Percentiles rank a stretch among this genome's conserved stretches.
These are phyloP conservation scores for Pisolithus orientalis DNA, from an alignment of 768 basidiomycete species.

Conservation along the genomic window DNA sequence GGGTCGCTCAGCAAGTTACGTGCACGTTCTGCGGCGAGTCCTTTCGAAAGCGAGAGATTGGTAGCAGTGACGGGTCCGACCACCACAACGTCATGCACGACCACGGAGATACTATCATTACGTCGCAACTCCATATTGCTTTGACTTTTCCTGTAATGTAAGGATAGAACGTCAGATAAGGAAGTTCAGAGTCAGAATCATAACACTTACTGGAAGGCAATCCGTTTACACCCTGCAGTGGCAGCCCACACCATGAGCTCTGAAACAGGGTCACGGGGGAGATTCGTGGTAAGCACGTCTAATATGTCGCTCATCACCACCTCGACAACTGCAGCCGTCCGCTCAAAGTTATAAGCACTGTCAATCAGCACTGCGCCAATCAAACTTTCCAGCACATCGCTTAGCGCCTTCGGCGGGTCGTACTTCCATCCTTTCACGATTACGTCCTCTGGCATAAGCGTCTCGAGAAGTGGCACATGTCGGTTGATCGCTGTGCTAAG, in stretches of 20 bases:
- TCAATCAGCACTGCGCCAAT: conserved; percentile 83
- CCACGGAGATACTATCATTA: conserved; percentile 48
- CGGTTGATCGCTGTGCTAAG: conserved; percentile 58
- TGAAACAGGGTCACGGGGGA: conserved; percentile 67
- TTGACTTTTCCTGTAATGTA: conserved; percentile 31
- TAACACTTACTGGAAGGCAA: conserved; percentile 40
- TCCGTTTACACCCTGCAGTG: conserved; percentile 46
- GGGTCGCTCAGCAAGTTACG: conserved; percentile 45
- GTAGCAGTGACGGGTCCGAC: conserved; percentile 56
- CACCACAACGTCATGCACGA: conserved; percentile 52
- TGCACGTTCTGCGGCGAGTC: conserved; percentile 60
- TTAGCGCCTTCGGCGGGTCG: conserved; percentile 80
- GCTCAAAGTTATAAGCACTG: conserved; percentile 67
- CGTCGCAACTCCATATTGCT: conserved; percentile 38
- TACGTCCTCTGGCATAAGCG: conserved; percentile 52
- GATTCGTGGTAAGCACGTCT: conserved; percentile 47
- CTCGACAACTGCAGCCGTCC: conserved; percentile 54
- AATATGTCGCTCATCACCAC: conserved; percentile 64
- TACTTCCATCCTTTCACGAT: conserved; percentile 71
- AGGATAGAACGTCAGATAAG: neutral
- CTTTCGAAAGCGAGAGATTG: conserved; percentile 58
- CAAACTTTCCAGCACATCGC: conserved; percentile 81
- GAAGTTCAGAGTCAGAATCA: neutral
- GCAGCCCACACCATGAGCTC: conserved; percentile 66
- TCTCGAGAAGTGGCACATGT: conserved; percentile 54